Evolutionary conservation across 306 rosid genomes (phyloP), one percentile per base, ranked within the genome.

Genomic region (Prinsepia uniflora): DNA sequence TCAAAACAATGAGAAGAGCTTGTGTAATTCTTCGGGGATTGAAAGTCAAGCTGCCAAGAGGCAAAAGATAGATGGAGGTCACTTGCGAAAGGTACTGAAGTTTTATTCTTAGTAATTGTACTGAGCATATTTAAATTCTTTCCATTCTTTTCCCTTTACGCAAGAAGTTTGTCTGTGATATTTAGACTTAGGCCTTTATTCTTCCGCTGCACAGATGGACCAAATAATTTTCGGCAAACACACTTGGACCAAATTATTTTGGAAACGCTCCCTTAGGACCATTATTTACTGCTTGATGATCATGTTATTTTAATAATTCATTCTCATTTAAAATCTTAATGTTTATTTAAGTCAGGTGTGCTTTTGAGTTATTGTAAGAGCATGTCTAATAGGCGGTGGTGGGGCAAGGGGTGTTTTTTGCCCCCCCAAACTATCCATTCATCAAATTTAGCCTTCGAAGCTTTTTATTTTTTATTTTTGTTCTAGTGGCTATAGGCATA

Each of bases 41-140:
- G 97, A 89, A 87, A 82, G 67, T 72, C 97, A 91, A 82, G 88
- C 99, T 78, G 71, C 89, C 64, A 95, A 95, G 87, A 84, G 96
- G 67, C 99, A 91, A 79, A 95, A 89, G 81, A 81, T 95, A 75
- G 99, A 95, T 63, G 86, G 87, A 53, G 99, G 97, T 70, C 86
- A 76, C 79, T 84, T 82, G 74, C 86, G 44, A 44, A 95, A 87
- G 97, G 99, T 91, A 68, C 67, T 69, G 61, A 68, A 70, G 45
- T 18, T 72, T 63, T 77, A 79, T 20, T 30, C 19, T 56, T 70
- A 17, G 60, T 46, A 20, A 56, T 34, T 65, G 46, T 8, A 5
- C 54, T 63, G 13, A 24, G 55, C 4, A 42, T 20, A 30, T 7
- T 36, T 18, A n/a, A 46, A 34, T 15, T 71, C 40, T 47, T 34